Base-by-base conservation (phyloP, 139 green algal genomes). In the Chlorella sp. region DNA sequence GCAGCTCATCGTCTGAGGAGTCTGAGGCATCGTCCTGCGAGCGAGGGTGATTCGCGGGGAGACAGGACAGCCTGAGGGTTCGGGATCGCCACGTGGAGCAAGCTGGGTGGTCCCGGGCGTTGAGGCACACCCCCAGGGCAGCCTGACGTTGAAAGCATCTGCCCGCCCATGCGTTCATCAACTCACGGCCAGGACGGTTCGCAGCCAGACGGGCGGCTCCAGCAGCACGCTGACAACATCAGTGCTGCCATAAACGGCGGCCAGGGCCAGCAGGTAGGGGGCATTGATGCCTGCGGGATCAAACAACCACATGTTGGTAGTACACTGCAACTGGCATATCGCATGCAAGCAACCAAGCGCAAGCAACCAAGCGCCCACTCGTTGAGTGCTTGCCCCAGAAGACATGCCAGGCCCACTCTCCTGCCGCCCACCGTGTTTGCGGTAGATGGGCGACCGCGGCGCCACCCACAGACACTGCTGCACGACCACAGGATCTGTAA, bases 191-290 rank as follows among this genome's bases (percentile, higher is more conserved):
- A 82, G 54, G 17, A 82, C 17, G n/a, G 30, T 13, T 9, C 69
- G 76, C 20, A 82, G 20, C 11, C 19, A 54, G 51, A 20, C 17
- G n/a, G 54, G 54, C 22, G 76, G 76, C 36, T 40, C 17, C 20
- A 82, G 76, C 54, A 82, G 51, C 20, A 82, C 22, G 26, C 30
- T 36, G 8, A 24, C 76, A 19, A 82, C 76, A 9, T 82, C 51
- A 34, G 36, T 22, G 34, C 76, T 41, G 76, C 51, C 51, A 36
- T 82, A 36, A 1, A 54, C 76, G 17, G 69, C 76, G 1, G 76
- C 76, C 48, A 82, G 54, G 36, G 54, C 34, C 76, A 82, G 54
- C 34, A 82, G 34, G 54, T 70, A 82, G 17, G 34, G 0, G 16
- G 51, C 20, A 54, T 82, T 20, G 0, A 82, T 32, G 26, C 54